These are phyloP conservation scores for Verticillium isaacii DNA, from an alignment of 2,329 filamentous ascomycete genomes.

Conservation along the genomic window DNA sequence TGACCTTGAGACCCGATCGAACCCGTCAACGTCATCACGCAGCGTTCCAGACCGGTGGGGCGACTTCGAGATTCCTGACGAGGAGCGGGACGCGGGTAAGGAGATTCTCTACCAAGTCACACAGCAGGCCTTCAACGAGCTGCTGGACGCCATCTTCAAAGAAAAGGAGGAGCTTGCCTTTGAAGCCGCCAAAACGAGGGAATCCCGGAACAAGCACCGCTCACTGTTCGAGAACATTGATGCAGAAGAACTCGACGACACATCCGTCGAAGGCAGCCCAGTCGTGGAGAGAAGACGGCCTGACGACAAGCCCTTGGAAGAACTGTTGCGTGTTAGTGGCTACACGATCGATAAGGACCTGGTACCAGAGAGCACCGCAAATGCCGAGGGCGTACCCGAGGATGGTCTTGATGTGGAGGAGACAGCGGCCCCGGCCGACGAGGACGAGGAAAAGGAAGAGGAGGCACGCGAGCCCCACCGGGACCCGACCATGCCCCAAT, in stretches of 20 bases:
- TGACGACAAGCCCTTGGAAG: conserved; percentile 26
- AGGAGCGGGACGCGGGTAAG: conserved; percentile 77
- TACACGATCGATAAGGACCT: conserved; percentile 32
- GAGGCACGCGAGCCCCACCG: conserved; percentile 13
- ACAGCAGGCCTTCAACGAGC: conserved; percentile 88
- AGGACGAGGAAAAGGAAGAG: conserved; percentile 9
- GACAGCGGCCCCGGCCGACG: not conserved
- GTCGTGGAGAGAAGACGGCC: not conserved
- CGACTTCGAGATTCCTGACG: conserved; percentile 72
- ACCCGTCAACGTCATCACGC: conserved; percentile 67
- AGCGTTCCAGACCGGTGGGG: conserved; percentile 72
- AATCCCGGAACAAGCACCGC: conserved; percentile 53
- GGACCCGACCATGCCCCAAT: conserved; percentile 66
- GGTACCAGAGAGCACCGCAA: not conserved
- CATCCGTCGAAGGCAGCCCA: not conserved
- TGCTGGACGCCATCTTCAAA: conserved; percentile 83
- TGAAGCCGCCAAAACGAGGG: conserved; percentile 58
- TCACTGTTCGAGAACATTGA: conserved; percentile 40
- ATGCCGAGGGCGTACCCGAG: not conserved
- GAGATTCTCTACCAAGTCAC: conserved; percentile 89
- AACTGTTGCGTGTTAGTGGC: conserved; percentile 38
- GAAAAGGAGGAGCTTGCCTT: conserved; percentile 72
- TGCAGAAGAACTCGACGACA: conserved; percentile 13
- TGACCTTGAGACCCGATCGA: conserved; percentile 67
- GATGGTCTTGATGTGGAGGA: not conserved